A percentile compares a stretch with the other conserved stretches of the same genome.
These are phyloP conservation scores for Aspergillus japonicus DNA, from an alignment of 2,329 filamentous ascomycete genomes.

Conservation along the genomic window DNA sequence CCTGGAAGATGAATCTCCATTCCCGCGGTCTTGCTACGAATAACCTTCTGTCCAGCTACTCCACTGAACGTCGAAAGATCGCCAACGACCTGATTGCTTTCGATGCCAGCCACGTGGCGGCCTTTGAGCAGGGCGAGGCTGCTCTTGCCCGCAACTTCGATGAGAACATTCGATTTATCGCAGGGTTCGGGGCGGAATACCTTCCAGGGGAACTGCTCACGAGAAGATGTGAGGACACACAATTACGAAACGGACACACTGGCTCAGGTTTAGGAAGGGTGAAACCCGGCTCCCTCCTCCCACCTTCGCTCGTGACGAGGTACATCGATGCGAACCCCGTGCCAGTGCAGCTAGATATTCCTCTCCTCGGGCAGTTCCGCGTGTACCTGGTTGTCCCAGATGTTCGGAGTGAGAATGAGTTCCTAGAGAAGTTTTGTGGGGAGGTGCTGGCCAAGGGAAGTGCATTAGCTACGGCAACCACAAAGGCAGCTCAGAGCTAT, in stretches of 20 bases:
- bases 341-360: constrained; percentile 74
- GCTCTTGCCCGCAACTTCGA: constrained; percentile 68
- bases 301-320: constrained; percentile 68
- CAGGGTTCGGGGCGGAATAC: constrained; percentile 69
- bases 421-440: constrained; percentile 60
- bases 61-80: constrained; percentile 32
- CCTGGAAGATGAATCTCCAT: constrained; percentile 36
- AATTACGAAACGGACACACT: background rate
- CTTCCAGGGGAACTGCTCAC: constrained; percentile 61
- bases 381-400: constrained; percentile 70
- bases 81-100: constrained; percentile 33
- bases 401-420: constrained; percentile 55
- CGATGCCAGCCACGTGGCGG: constrained; percentile 48
- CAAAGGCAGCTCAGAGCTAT: constrained; percentile 38
- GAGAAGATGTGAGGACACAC: constrained; percentile 40
- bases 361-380: constrained; percentile 73
- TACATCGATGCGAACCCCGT: constrained; percentile 77
- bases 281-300: constrained; percentile 49
- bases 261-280: constrained; percentile 26
- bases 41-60: constrained; percentile 29
- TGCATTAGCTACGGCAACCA: constrained; percentile 62
- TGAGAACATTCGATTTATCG: constrained; percentile 71
- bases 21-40: constrained; percentile 25
- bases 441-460: constrained; percentile 50
- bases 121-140: constrained; percentile 60